These are phyloP conservation scores for Dactylellina leptospora DNA, from an alignment of 2,329 filamentous ascomycete genomes.

Conservation along the genomic window DNA sequence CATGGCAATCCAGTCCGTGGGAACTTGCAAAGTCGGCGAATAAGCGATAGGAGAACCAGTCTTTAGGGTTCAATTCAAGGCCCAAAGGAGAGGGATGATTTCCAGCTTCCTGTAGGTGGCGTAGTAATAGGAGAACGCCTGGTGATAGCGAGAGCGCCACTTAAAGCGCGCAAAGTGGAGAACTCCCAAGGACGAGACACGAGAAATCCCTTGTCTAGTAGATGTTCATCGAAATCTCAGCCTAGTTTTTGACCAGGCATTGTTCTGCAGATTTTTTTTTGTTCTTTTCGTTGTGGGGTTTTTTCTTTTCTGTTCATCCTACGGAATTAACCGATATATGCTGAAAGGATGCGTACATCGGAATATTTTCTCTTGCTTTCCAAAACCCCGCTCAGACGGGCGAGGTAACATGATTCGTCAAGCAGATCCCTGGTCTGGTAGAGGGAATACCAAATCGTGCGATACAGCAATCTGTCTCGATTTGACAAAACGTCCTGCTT, in stretches of 20 bases:
- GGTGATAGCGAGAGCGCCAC: slow-evolving; percentile 24
- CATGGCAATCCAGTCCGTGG: slow-evolving; percentile 48
- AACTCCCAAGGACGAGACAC: slow-evolving; percentile 24
- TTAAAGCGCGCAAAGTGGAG: slow-evolving; percentile 21
- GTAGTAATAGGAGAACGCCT: slow-evolving; percentile 22
- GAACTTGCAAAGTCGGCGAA: slow-evolving; percentile 40
- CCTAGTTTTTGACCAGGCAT: slow-evolving; percentile 28
- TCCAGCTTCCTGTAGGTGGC: slow-evolving; percentile 25
- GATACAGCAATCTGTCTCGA: slow-evolving; percentile 30
- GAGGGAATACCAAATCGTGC: slow-evolving; percentile 35
- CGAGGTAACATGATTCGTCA: slow-evolving; percentile 37
- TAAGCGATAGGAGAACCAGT: slow-evolving; percentile 36
- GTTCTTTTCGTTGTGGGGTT: slow-evolving; percentile 3
- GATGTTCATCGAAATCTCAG: slow-evolving; percentile 3
- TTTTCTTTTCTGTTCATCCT: slow-evolving; percentile 1
- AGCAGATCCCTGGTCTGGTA: slow-evolving; percentile 28
- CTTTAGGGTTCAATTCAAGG: slow-evolving; percentile 31
- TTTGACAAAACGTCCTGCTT: slow-evolving; percentile 5
- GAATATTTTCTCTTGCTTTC: slow-evolving; percentile 46
- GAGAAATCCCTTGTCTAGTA: slow-evolving; percentile 21
- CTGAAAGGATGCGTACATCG: slow-evolving; percentile 36
- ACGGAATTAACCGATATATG: slow-evolving; percentile 50
- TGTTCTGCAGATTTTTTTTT: slow-evolving; percentile 5
- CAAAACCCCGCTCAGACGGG: slow-evolving; percentile 32
- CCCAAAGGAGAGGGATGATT: slow-evolving; percentile 22